Conservation (phyloP, 805 yeast species). For the Starmera pachycereana region DNA sequence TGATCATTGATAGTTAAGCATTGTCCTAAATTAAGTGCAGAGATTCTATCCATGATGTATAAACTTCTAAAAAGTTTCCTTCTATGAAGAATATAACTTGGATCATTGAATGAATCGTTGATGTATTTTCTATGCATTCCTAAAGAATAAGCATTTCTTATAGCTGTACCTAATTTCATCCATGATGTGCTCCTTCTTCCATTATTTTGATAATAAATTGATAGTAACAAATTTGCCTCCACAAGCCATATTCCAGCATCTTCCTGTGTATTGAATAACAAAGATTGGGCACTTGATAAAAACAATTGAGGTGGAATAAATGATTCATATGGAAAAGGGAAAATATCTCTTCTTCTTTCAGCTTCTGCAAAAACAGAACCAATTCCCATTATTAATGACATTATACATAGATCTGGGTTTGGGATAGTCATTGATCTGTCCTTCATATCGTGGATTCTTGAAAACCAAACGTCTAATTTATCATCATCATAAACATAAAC, state of each 20-base stretch:
- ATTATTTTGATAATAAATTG: slow-evolving; percentile 29
- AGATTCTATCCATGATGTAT: slow-evolving; percentile 25
- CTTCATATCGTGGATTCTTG: slow-evolving; percentile 19
- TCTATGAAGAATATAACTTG: slow-evolving; percentile 18
- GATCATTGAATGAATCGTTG: slow-evolving; percentile 26
- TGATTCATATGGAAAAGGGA: slow-evolving; percentile 13
- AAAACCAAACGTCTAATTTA: slow-evolving; percentile 20
- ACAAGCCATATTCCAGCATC: slow-evolving; percentile 33
- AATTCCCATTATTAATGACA: slow-evolving; percentile 30
- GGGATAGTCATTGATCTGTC: slow-evolving; percentile 19
- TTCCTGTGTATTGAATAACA: slow-evolving; percentile 23
- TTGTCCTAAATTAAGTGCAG: slow-evolving; percentile 27
- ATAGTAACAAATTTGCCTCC: slow-evolving; percentile 28
- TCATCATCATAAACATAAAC: slow-evolving; percentile 29
- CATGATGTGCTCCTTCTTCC: slow-evolving; percentile 32
- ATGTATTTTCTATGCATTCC: slow-evolving; percentile 30
- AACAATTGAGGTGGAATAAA: slow-evolving; percentile 22
- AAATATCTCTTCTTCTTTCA: slow-evolving; percentile 16
- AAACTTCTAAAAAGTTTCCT: slow-evolving; percentile 26
- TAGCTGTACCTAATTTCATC: slow-evolving; percentile 31
- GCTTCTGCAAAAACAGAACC: slow-evolving; percentile 29
- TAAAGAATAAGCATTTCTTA: slow-evolving; percentile 31
- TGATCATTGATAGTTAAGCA: slow-evolving; percentile 25
- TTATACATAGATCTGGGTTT: slow-evolving; percentile 21
- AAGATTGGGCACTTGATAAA: slow-evolving; percentile 25